phyloP scores from a whole-genome alignment of 1,139 yeast genomes.

The Debaryomyces fabryi region DNA sequence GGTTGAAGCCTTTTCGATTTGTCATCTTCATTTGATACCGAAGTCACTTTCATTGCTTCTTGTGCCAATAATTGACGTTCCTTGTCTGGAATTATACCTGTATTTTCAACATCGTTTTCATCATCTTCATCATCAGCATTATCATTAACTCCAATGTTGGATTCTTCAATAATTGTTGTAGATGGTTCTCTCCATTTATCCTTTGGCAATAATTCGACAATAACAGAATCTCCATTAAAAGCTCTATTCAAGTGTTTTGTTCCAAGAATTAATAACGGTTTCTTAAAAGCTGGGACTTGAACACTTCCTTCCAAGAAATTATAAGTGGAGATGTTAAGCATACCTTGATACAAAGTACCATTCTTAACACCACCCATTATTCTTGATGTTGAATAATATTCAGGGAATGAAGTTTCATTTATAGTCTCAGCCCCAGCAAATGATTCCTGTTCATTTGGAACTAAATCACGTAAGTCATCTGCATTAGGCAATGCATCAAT shows the following conservation, averaged over 20 bases:
- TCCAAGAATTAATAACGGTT: conserved; percentile 82
- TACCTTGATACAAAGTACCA: conserved; percentile 87
- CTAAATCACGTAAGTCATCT: conserved; percentile 76
- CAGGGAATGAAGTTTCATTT: conserved; percentile 66
- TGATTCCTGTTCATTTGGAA: conserved; percentile 57
- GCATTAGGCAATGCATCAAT: conserved; percentile 73
- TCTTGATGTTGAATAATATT: conserved; percentile 78
- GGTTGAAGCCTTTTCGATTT: conserved; percentile 61
- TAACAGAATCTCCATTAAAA: conserved; percentile 89
- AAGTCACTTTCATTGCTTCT: conserved; percentile 68
- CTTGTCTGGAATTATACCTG: conserved; percentile 62
- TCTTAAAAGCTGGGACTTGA: conserved; percentile 70
- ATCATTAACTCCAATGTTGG: conserved; percentile 60
- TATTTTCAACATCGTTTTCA: conserved; percentile 44
- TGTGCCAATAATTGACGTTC: conserved; percentile 76
- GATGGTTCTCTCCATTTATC: conserved; percentile 89
- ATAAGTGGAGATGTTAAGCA: conserved; percentile 76
- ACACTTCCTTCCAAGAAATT: conserved; percentile 90
- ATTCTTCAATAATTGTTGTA: conserved; percentile 76
- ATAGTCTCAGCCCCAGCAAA: conserved; percentile 19
- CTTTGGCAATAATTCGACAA: conserved; percentile 86
- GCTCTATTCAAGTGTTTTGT: conserved; percentile 85
- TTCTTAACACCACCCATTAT: conserved; percentile 88
- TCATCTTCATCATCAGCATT: conserved; percentile 58
- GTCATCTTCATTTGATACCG: conserved; percentile 38